Base-by-base conservation (phyloP, 441 rosid species). In the Bruguiera hainesii region DNA sequence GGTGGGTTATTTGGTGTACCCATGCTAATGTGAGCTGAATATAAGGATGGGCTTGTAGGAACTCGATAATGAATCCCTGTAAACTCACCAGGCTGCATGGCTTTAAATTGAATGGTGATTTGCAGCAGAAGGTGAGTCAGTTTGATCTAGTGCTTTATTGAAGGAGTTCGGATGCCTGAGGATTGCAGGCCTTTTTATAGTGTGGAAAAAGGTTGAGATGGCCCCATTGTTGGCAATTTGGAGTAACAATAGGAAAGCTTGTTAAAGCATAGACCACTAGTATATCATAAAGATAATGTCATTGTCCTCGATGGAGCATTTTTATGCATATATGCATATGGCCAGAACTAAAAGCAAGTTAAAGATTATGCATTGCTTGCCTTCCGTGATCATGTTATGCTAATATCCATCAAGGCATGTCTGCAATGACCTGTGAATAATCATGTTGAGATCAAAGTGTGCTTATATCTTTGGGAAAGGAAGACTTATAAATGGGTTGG, bases 41-140 rank as follows among this genome's bases (percentile, higher is more conserved):
- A 85, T 10, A 82, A 80, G 60, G 80, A 75, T 29, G 81, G 76
- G 71, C 71, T 69, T 35, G 79, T 68, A 59, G 87, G 78, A 48
- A 79, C 61, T 58, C 82, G 67, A 67, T 80, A 82, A 52, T 78
- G 83, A 70, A 80, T 73, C 39, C 78, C 82, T 72, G 87, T 50
- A 71, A 83, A 71, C 56, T 86, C 93, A 51, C 76, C 58, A 2
- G 90, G 91, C 75, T 84, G 90, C 95, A 89, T 89, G 86, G 78
- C 48, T 42, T 42, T 42, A 42, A 42, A 11, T 42, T 42, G 48
- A 42, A 42, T 2, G 18, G 48, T 3, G 16, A 42, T 65, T 81
- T 70, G 30, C 55, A 67, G 26, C 55, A n/a, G 37, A 16, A 48
- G 9, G 20, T 68, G 31, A 63, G 42, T 57, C 59, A 42, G 18